These are phyloP conservation scores for Novymonas esmeraldas DNA, from an alignment of 208 protist genomes.

Conservation along the genomic window DNA sequence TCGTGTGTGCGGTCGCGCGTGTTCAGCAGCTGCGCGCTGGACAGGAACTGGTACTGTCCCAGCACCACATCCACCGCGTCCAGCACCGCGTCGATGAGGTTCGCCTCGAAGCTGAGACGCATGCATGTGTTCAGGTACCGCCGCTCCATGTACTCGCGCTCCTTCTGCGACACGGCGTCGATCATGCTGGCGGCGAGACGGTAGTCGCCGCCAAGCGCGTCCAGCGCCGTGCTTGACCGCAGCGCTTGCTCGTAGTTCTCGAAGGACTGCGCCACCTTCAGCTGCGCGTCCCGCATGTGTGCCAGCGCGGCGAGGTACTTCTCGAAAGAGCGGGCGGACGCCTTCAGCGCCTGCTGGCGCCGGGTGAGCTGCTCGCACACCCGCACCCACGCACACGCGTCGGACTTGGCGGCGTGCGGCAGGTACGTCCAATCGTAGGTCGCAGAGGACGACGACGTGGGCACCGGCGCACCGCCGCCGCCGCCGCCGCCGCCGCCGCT, in stretches of 20 bases:
- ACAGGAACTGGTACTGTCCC: conserved; percentile 47
- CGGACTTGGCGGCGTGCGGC: conserved; percentile 20
- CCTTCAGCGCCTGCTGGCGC: conserved; percentile 46
- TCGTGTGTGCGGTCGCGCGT: conserved; percentile 31
- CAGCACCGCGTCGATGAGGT: conserved; percentile 64
- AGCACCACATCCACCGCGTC: conserved; percentile 73
- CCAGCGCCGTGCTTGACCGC: conserved; percentile 27
- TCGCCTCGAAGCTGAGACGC: conserved; percentile 62
- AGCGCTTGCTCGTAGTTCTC: conserved; percentile 36
- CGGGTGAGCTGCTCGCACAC: conserved; percentile 42
- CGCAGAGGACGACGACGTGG: conserved; percentile 16
- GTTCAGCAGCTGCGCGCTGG: conserved; percentile 30
- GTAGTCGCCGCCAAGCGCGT: conserved; percentile 29
- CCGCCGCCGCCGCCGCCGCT: conserved; percentile 8
- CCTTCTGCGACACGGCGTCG: conserved; percentile 35
- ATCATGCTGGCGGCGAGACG: conserved; percentile 25
- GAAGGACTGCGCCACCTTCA: conserved; percentile 48
- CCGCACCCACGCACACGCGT: conserved; percentile 49
- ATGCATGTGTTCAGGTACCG: conserved; percentile 68
- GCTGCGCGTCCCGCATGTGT: conserved; percentile 28
- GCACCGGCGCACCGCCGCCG: conserved; percentile 12
- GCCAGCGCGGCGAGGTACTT: conserved; percentile 42
- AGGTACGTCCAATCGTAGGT: conserved; percentile 38
- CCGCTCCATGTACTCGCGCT: conserved; percentile 33
- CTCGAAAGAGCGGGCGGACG: conserved; percentile 49